Evolutionary conservation across 2,329 filamentous ascomycete genomes (phyloP).

Genomic region (Mariannaea sp.): DNA sequence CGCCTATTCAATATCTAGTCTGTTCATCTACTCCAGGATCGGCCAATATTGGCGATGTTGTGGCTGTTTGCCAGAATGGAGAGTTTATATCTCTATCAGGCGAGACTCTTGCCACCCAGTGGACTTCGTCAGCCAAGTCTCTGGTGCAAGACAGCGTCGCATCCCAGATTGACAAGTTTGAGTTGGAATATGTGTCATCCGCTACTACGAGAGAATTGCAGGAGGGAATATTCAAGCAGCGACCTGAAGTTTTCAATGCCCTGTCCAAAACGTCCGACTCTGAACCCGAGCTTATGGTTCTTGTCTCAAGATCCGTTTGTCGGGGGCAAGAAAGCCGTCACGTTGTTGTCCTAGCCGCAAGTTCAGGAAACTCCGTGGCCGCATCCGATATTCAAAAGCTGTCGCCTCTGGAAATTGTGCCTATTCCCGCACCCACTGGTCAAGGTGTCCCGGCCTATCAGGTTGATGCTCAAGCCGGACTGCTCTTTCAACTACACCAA

Average conservation of each 20-base stretch:
- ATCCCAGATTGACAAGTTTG: constrained; percentile 43
- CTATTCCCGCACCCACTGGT: constrained; percentile 38
- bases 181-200: constrained; percentile 56
- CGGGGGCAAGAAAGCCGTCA: constrained; percentile 40
- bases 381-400: constrained; percentile 43
- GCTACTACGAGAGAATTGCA: constrained; percentile 54
- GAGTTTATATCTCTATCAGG: constrained; percentile 64
- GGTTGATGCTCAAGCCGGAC: constrained; percentile 66
- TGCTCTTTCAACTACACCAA: constrained; percentile 62
- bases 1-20: constrained; percentile 44
- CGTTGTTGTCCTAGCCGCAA: constrained; percentile 42
- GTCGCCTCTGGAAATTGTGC: constrained; percentile 48
- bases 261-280: constrained; percentile 54
- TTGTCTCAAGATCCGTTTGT: constrained; percentile 51
- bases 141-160: constrained; percentile 44
- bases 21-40: constrained; percentile 38
- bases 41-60: constrained; percentile 45
- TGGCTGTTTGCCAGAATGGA: constrained; percentile 65
- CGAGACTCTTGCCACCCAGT: constrained; percentile 48
- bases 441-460: constrained; percentile 48
- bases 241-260: constrained; percentile 56
- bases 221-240: constrained; percentile 60
- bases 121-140: constrained; percentile 43
- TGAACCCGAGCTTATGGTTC: constrained; percentile 57
- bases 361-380: constrained; percentile 32